phyloP scores from a whole-genome alignment of 352 stramenopile species.

The Phytophthora agathidicida region DNA sequence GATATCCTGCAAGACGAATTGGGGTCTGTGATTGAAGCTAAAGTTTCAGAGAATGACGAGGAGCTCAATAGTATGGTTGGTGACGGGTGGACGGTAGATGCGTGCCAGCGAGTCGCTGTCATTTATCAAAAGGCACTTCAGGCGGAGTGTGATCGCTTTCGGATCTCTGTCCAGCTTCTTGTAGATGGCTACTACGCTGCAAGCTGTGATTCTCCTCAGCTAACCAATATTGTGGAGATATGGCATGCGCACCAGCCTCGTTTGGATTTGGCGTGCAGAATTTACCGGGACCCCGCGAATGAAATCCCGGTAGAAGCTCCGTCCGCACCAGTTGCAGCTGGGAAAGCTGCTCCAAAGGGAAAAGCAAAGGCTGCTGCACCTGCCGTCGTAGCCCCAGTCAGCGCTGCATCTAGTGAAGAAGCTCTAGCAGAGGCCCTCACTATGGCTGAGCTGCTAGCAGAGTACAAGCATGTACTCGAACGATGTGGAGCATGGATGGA shows the following conservation, averaged over 20 bases:
- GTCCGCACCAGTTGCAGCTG: conserved; percentile 9
- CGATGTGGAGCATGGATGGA: conserved; percentile 51
- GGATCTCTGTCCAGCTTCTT: conserved; percentile 59
- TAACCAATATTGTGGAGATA: conserved; percentile 41
- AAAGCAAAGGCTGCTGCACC: conserved; percentile 43
- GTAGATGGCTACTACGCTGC: conserved; percentile 56
- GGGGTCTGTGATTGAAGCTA: conserved; percentile 44
- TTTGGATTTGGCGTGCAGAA: conserved; percentile 42
- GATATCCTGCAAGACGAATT: conserved; percentile 82
- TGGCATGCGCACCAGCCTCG: conserved; percentile 27
- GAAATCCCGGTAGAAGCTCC: conserved; percentile 21
- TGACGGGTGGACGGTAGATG: conserved; percentile 70
- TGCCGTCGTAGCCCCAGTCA: conserved; percentile 21
- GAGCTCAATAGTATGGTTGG: conserved; percentile 50
- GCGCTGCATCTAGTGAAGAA: conserved; percentile 22
- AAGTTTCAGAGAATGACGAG: conserved; percentile 47
- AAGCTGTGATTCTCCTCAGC: conserved; percentile 39
- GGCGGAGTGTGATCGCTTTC: conserved; percentile 77
- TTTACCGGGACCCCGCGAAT: conserved; percentile 46
- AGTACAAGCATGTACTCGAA: conserved; percentile 53
- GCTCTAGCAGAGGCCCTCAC: conserved; percentile 34
- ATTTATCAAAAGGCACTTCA: conserved; percentile 67
- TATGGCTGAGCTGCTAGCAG: conserved; percentile 45
- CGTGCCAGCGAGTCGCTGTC: conserved; percentile 43
- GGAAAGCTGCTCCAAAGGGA: conserved; percentile 42